Evolutionary conservation across 2,329 filamentous ascomycete genomes (phyloP).

Genomic region (Sclerotinia subarctica): DNA sequence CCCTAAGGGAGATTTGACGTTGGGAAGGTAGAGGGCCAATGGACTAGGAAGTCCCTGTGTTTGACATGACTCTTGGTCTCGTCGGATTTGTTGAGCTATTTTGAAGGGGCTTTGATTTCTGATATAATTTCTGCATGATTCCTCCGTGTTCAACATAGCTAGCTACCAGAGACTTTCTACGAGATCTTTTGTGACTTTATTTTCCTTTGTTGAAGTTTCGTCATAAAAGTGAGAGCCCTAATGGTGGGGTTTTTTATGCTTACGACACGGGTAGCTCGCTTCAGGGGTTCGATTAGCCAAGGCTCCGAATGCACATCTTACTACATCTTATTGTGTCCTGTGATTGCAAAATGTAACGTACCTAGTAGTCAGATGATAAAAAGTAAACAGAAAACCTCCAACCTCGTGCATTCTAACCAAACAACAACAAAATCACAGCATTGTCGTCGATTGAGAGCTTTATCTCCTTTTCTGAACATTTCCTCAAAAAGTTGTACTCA

Average conservation of each 20-base stretch:
- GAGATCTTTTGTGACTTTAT: background rate
- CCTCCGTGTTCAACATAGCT: slow-evolving; percentile 9
- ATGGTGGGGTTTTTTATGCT: background rate
- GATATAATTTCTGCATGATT: slow-evolving; percentile 18
- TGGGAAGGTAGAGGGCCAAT: slow-evolving; percentile 23
- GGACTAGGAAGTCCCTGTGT: slow-evolving; percentile 22
- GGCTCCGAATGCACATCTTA: background rate
- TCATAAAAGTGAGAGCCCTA: background rate
- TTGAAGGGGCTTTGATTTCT: slow-evolving; percentile 13
- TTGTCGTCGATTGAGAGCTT: background rate
- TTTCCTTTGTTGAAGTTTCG: background rate
- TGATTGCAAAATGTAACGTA: no score
- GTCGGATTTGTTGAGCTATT: slow-evolving; percentile 24
- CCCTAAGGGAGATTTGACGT: slow-evolving; percentile 1
- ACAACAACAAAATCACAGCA: background rate
- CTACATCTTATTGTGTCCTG: background rate
- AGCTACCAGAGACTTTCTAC: background rate
- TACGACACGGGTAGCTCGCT: background rate
- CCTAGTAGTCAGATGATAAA: no score
- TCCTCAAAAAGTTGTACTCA: background rate
- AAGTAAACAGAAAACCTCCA: background rate
- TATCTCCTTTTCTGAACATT: background rate
- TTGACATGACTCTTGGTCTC: slow-evolving; percentile 23
- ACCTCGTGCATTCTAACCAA: background rate
- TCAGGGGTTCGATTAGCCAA: background rate